A percentile compares a stretch with the other conserved stretches of the same genome.
Evolutionary conservation across 495 filamentous ascomycete species (phyloP).

Genomic region (Aspergillus affinis): DNA sequence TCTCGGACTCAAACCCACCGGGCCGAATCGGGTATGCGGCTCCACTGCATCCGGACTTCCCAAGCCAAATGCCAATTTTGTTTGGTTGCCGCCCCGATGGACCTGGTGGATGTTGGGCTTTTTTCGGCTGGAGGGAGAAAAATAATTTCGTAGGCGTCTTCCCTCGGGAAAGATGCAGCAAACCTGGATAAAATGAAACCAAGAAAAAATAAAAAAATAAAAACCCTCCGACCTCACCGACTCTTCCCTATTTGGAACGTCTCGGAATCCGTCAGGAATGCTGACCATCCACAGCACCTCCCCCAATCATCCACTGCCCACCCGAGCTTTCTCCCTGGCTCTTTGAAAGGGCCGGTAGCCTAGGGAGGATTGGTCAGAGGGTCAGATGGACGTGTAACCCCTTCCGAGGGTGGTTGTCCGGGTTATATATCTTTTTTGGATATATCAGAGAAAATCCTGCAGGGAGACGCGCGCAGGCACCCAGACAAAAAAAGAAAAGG

Average conservation of each 20-base stretch:
- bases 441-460: constrained; percentile 14
- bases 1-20: constrained; percentile 26
- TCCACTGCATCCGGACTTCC: constrained; percentile 23
- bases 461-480: constrained; percentile 3
- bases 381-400: background rate
- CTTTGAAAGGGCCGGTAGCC: too few relatives aligned
- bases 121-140: constrained; percentile 3
- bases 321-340: background rate
- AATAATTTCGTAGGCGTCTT: background rate
- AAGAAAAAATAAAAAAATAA: background rate
- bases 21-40: constrained; percentile 31
- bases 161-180: background rate
- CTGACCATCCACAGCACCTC: background rate
- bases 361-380: background rate
- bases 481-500: background rate
- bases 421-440: constrained; percentile 18
- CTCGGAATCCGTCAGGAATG: constrained; percentile 5
- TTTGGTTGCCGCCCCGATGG: background rate
- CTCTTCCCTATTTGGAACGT: constrained; percentile 9
- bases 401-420: constrained; percentile 13
- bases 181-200: background rate
- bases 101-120: background rate
- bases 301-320: constrained; percentile 4
- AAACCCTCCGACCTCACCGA: constrained; percentile 11
- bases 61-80: background rate